These are phyloP conservation scores for Lepidium campestre DNA, from an alignment of 441 rosid genomes.

Conservation along the genomic window DNA sequence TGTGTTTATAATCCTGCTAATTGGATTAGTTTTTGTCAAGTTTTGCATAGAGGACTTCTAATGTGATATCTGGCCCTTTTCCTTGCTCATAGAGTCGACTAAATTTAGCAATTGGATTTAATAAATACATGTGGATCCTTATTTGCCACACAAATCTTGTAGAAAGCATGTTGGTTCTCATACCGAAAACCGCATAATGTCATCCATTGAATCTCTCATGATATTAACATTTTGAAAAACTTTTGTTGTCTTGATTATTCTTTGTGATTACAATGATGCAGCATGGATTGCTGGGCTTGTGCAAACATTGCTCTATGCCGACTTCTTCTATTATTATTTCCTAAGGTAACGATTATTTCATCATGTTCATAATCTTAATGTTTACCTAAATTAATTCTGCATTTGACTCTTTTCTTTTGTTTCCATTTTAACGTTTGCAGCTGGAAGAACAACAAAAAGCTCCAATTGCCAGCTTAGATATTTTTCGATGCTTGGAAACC, in stretches of 20 bases:
- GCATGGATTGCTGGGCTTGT: constrained; percentile 60
- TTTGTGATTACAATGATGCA: constrained; percentile 23
- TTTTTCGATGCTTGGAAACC: constrained; percentile 3
- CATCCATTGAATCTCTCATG: not conserved
- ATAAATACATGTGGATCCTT: not conserved
- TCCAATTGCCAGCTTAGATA: constrained; percentile 52
- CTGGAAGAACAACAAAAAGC: constrained; percentile 65
- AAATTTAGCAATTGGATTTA: not conserved
- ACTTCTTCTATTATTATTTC: constrained; percentile 58
- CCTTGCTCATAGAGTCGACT: not conserved
- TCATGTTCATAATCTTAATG: not conserved
- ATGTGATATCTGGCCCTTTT: not conserved
- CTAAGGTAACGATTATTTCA: constrained; percentile 32
- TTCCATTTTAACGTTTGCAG: constrained; percentile 24
- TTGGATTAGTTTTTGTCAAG: not conserved
- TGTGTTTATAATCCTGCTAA: not conserved
- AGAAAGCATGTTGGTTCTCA: constrained; percentile 1
- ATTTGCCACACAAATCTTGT: not conserved
- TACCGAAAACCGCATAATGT: not conserved
- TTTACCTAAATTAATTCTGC: not conserved
- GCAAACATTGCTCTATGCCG: constrained; percentile 48
- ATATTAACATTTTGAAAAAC: not conserved
- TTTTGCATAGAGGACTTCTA: not conserved
- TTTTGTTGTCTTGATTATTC: not conserved
- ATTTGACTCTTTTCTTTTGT: not conserved